Evolutionary conservation across 768 basidiomycete species (phyloP).

Genomic region (Tricholoma matsutake): DNA sequence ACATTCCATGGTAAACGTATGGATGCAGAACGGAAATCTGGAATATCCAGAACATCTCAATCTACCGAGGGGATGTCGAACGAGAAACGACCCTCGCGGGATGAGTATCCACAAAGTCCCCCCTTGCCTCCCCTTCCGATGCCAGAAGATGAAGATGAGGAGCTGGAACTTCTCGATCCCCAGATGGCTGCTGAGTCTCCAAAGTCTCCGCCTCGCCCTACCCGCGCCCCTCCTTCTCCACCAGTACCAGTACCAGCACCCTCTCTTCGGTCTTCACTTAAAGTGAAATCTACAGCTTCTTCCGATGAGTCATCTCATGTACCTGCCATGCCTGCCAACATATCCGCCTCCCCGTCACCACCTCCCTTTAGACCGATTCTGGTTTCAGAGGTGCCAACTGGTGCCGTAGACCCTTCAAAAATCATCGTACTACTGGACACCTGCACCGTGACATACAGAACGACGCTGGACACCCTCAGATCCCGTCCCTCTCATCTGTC

Average conservation of each 20-base stretch:
- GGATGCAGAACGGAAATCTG: slow-evolving; percentile 8
- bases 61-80: slow-evolving; percentile 8
- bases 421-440: slow-evolving; percentile 75
- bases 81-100: slow-evolving; percentile 10
- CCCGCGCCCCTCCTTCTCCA: slow-evolving; percentile 21
- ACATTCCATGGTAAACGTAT: slow-evolving; percentile 26
- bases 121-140: slow-evolving; percentile 55
- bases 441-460: slow-evolving; percentile 60
- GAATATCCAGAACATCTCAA: slow-evolving; percentile 8
- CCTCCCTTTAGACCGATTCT: slow-evolving; percentile 67
- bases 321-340: slow-evolving; percentile 46
- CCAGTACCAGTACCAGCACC: slow-evolving; percentile 6
- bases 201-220: slow-evolving; percentile 33
- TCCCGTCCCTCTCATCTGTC: slow-evolving; percentile 70
- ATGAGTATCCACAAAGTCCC: slow-evolving; percentile 39
- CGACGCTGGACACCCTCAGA: slow-evolving; percentile 61
- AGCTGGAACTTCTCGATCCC: slow-evolving; percentile 23
- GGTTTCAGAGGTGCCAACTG: slow-evolving; percentile 52
- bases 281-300: slow-evolving; percentile 30
- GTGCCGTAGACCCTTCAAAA: slow-evolving; percentile 51
- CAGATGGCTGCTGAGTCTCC: slow-evolving; percentile 21
- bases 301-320: slow-evolving; percentile 42
- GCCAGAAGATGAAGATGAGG: slow-evolving; percentile 31
- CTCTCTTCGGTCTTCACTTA: slow-evolving; percentile 38
- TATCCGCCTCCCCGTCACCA: slow-evolving; percentile 40